Evolutionary conservation across 2,329 filamentous ascomycete species (phyloP).

Genomic region (Stachybotrys chlorohalonatus): DNA sequence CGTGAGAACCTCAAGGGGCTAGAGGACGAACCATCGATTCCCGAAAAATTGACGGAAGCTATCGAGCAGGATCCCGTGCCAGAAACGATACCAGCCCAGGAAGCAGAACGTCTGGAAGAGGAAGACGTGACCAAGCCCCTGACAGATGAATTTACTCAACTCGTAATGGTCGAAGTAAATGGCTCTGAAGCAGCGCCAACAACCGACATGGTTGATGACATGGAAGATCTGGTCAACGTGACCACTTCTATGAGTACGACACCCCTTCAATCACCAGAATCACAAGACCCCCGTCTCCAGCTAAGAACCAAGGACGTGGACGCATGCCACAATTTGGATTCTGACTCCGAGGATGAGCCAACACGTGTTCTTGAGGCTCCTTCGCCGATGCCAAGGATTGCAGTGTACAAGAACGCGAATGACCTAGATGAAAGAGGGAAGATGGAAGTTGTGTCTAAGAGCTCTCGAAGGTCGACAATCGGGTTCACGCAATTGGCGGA

Average conservation of each 20-base stretch:
- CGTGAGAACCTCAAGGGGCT: constrained; percentile 14
- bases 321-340: constrained; percentile 32
- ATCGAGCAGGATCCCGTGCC: background rate
- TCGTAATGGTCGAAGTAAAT: too few relatives aligned
- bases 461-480: constrained; percentile 20
- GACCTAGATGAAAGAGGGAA: background rate
- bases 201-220: background rate
- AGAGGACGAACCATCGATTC: background rate
- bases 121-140: too few relatives aligned
- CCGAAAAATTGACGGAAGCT: constrained; percentile 5
- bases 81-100: too few relatives aligned
- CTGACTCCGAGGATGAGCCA: constrained; percentile 46
- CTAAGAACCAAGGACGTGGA: constrained; percentile 40
- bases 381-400: constrained; percentile 33
- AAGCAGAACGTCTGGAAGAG: too few relatives aligned
- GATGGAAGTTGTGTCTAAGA: constrained; percentile 3
- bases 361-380: constrained; percentile 18
- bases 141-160: too few relatives aligned
- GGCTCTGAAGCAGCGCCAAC: too few relatives aligned
- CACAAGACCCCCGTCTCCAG: constrained; percentile 16
- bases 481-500: constrained; percentile 57
- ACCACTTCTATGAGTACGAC: background rate
- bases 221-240: constrained; percentile 4
- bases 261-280: background rate
- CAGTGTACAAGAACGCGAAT: background rate